A percentile compares a stretch with the other conserved stretches of the same genome.
These are phyloP conservation scores for Backusella psychrophila DNA, from an alignment of 192 early-diverging fungal species.

Conservation along the genomic window DNA sequence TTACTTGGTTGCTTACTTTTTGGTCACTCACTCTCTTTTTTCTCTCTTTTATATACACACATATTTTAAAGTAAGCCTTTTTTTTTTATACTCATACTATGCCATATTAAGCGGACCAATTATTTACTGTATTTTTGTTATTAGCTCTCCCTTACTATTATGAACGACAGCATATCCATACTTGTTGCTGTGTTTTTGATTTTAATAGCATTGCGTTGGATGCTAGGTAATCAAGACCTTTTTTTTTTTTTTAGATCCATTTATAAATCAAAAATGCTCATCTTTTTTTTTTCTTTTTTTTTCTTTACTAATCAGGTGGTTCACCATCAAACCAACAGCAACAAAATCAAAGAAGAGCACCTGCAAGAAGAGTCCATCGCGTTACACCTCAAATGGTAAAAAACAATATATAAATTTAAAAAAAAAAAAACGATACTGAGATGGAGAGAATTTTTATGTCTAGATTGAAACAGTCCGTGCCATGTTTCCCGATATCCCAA, in stretches of 20 bases:
- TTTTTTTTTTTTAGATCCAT: neutral
- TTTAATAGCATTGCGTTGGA: constrained; percentile 54
- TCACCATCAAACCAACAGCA: constrained; percentile 9
- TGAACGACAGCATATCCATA: constrained; percentile 61
- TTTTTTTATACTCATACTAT: neutral
- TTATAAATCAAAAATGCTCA: neutral
- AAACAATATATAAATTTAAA: neutral
- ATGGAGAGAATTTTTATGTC: neutral
- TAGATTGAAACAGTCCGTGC: constrained; percentile 69
- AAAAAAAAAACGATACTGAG: neutral
- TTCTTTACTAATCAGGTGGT: constrained; percentile 8
- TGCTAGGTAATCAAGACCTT: constrained; percentile 40
- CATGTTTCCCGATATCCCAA: constrained; percentile 84
- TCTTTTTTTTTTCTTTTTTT: too few species aligned
- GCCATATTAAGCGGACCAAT: neutral
- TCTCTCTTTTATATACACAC: neutral
- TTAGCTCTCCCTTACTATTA: constrained; percentile 6
- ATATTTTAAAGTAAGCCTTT: neutral
- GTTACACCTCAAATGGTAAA: constrained; percentile 40
- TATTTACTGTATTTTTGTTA: too few species aligned
- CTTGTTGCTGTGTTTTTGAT: constrained; percentile 58
- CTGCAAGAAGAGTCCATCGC: constrained; percentile 18
- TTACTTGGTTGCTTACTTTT: neutral
- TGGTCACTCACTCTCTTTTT: neutral
- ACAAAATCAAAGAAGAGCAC: constrained; percentile 5